Evolutionary conservation across 2,329 filamentous ascomycete species (phyloP).

Genomic region (Clarireedia hainanense): DNA sequence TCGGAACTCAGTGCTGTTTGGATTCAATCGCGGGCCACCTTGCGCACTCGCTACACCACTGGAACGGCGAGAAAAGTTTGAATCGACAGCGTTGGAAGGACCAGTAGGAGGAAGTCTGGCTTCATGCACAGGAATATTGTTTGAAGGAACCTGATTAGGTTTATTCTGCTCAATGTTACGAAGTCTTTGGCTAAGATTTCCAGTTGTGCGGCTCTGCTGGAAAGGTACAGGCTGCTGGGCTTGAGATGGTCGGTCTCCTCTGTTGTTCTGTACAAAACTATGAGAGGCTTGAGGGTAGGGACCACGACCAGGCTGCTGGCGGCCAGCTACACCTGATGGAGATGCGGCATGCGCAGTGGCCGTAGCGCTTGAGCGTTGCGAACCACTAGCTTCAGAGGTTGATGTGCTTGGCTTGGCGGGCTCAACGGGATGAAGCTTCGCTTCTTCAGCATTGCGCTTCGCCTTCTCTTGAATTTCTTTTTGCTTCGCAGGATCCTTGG

Average conservation of each 20-base stretch:
- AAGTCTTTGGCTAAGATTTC: constrained; percentile 21
- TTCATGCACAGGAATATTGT: constrained; percentile 38
- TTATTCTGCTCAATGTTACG: constrained; percentile 25
- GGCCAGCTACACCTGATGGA: constrained; percentile 19
- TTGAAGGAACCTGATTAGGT: constrained; percentile 15
- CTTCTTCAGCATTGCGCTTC: constrained; percentile 63
- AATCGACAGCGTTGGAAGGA: constrained; percentile 51
- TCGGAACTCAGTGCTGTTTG: constrained; percentile 69
- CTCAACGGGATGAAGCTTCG: constrained; percentile 37
- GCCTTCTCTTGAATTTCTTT: constrained; percentile 87
- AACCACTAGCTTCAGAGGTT: constrained; percentile 35
- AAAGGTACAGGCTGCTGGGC: constrained; percentile 19
- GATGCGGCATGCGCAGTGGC: constrained; percentile 37
- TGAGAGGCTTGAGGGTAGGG: constrained; percentile 36
- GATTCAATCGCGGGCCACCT: constrained; percentile 50
- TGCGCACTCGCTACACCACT: constrained; percentile 45
- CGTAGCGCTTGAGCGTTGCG: constrained; percentile 33
- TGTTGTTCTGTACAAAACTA: constrained; percentile 32
- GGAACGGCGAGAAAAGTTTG: constrained; percentile 45
- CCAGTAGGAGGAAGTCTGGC: constrained; percentile 66
- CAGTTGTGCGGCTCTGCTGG: constrained; percentile 18
- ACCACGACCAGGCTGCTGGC: constrained; percentile 25
- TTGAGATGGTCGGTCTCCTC: constrained; percentile 19
- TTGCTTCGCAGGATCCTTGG: constrained; percentile 93
- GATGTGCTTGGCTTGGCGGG: constrained; percentile 38